Evolutionary conservation across 768 basidiomycete species (phyloP).

Genomic region (Glaciozyma martinii): DNA sequence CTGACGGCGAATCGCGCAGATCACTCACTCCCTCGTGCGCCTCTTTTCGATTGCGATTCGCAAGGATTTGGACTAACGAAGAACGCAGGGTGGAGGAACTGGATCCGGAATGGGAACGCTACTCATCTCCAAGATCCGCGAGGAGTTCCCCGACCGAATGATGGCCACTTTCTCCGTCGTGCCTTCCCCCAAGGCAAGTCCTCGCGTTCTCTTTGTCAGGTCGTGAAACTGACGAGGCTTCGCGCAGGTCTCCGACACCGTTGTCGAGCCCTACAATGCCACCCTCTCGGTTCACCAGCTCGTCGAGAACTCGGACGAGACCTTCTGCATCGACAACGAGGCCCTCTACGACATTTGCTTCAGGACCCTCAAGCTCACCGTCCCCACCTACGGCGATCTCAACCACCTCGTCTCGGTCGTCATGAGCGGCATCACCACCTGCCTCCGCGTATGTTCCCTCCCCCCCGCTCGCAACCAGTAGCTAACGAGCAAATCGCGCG

Average conservation of each 20-base stretch:
- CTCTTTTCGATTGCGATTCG: background rate
- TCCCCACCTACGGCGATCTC: constrained; percentile 93
- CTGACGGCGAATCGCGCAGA: constrained; percentile 59
- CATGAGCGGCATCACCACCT: constrained; percentile 98
- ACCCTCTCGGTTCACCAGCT: constrained; percentile 97
- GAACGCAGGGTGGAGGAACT: constrained; percentile 73
- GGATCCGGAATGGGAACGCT: constrained; percentile 99
- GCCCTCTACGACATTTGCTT: constrained; percentile 43
- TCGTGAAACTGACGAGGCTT: constrained; percentile 46
- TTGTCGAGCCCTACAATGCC: constrained; percentile 99
- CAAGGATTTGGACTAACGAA: background rate
- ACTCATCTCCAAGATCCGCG: constrained; percentile 95
- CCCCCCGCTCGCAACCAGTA: background rate
- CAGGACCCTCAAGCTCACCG: constrained; percentile 75
- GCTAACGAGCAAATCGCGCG: background rate
- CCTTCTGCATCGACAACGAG: constrained; percentile 99
- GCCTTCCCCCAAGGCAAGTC: background rate
- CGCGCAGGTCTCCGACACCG: constrained; percentile 74
- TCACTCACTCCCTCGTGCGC: constrained; percentile 75
- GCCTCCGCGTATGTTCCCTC: constrained; percentile 54
- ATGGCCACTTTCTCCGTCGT: constrained; percentile 97
- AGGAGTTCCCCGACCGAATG: constrained; percentile 99
- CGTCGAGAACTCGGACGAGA: constrained; percentile 98
- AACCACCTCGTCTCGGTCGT: constrained; percentile 97
- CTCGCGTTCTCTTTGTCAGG: background rate